Base-by-base conservation (phyloP, 2,329 filamentous ascomycete species). In the Colletotrichum viniferum region DNA sequence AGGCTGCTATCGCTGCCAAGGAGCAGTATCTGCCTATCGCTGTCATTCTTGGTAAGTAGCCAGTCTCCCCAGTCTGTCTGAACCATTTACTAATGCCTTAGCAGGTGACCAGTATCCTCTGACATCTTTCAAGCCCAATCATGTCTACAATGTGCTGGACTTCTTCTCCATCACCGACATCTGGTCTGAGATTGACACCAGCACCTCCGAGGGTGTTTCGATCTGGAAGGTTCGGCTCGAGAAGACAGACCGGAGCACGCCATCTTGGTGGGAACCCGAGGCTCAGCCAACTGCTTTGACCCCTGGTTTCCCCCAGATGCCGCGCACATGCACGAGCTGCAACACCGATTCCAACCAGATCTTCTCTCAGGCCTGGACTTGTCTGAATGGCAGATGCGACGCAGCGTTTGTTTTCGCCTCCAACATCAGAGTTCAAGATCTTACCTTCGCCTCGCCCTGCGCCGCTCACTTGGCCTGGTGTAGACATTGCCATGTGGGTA, bases 151-250 rank as follows among this genome's bases (percentile, higher is more conserved):
- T 71, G 91, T 95, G 0, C 85, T 96, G 56, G 93, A 87, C n/a
- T 92, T 88, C 81, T 96, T 94, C 81, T 90, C 92, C 64, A 85
- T 94, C 14, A 94, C 92, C 0, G 86, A 93, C 64, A 86, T 95
- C 0, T 96, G 94, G 94, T 86, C 84, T 13, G 94, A 96, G 78
- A 88, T 87, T 74, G 84, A 84, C 14, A 56, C 61, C 6, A 77
- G 83, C 1, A 69, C 55, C n/a, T 14, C 28, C 10, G 81, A 85
- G 2, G 81, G 80, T 3, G 79, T 82, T 7, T 80, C 78, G 2
- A 77, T 82, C 0, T 88, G 90, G 78, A 92, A 91, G 77, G 87
- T 93, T 30, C 90, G 93, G 0, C 88, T 95, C 5, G 92, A 96
- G 81, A 94, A 93, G 76, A 83, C 94, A 0, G 81, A 92, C 74